Evolutionary conservation across 148 eudicot species (phyloP), one percentile per base, ranked within the genome.

Genomic region (Rhododendron kiyosumense): DNA sequence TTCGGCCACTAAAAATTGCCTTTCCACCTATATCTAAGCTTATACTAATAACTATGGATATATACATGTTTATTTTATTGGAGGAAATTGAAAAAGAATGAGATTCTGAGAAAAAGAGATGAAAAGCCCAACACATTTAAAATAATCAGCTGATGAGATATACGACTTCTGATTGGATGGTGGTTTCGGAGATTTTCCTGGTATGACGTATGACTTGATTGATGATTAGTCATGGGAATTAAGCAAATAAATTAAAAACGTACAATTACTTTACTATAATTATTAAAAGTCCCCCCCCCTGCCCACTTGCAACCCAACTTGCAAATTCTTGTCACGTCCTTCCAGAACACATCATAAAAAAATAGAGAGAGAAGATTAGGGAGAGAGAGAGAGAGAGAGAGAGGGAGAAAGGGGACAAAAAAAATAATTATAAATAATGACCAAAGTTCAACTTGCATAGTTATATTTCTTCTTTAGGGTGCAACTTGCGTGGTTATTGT

Each of bases 261-360:
- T n/a, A n/a, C 5, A 20, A 45, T 65, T 67, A 5, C 45, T 41
- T 41, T 41, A 6, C 45, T 41, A 41, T 41, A 41, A n/a, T 41
- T 67, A n/a, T 41, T 67, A 82, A 14, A 67, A 45, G 83, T 0
- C 45, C 45, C 45, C 76, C 86, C 45, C 41, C 63, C 83, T 81
- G 85, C 10, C 91, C 80, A 91, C 88, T 91, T 87, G 92, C 88
- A 73, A 57, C 79, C 81, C 92, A 91, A 91, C 78, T 91, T 91
- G 91, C 87, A 82, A 14, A 51, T 84, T 51, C 43, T n/a, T 34
- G 78, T 76, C 81, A 4, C 52, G 63, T 28, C 65, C 43, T 51
- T 80, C 83, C 65, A 80, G 11, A 48, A 48, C 82, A 79, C 82
- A n/a, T 46, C 59, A n/a, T 79, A 79, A 79, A 45, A 48, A 6